Percentiles rank a stretch among this genome's conserved stretches.
phyloP scores from a whole-genome alignment of 208 protist species.

The Leishmania tarentolae region DNA sequence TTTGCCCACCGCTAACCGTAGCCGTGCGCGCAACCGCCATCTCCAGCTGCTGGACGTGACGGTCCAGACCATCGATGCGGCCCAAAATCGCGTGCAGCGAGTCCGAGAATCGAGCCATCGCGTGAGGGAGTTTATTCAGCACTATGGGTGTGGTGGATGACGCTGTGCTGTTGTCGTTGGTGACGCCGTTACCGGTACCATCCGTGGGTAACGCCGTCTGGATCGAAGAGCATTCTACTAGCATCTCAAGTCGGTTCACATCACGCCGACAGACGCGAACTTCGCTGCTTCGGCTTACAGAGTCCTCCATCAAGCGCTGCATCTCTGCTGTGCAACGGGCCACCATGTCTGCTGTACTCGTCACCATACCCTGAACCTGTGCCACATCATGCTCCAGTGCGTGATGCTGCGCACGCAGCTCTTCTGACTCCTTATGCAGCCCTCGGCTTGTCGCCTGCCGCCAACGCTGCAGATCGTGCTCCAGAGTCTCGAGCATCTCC shows the following conservation, averaged over 20 bases:
- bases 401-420: conserved; percentile 34
- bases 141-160: not conserved
- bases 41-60: conserved; percentile 43
- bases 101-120: conserved; percentile 49
- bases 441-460: conserved; percentile 32
- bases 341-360: conserved; percentile 43
- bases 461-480: conserved; percentile 43
- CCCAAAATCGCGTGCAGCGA: conserved; percentile 32
- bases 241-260: conserved; percentile 77
- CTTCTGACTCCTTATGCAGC: conserved; percentile 26
- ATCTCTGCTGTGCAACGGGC: conserved; percentile 41
- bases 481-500: conserved; percentile 39
- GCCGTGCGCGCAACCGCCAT: conserved; percentile 3
- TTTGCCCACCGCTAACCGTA: not conserved
- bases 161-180: no score
- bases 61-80: conserved; percentile 43
- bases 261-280: conserved; percentile 66
- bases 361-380: conserved; percentile 53
- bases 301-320: conserved; percentile 56
- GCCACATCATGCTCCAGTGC: conserved; percentile 46
- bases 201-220: not conserved
- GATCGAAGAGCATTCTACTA: conserved; percentile 43
- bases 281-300: conserved; percentile 43
- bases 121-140: conserved; percentile 19
- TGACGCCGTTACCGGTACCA: not conserved